A percentile compares a stretch with the other conserved stretches of the same genome.
These are phyloP conservation scores for Quambalaria eucalypti DNA, from an alignment of 1,284 basidiomycete genomes.

Conservation along the genomic window DNA sequence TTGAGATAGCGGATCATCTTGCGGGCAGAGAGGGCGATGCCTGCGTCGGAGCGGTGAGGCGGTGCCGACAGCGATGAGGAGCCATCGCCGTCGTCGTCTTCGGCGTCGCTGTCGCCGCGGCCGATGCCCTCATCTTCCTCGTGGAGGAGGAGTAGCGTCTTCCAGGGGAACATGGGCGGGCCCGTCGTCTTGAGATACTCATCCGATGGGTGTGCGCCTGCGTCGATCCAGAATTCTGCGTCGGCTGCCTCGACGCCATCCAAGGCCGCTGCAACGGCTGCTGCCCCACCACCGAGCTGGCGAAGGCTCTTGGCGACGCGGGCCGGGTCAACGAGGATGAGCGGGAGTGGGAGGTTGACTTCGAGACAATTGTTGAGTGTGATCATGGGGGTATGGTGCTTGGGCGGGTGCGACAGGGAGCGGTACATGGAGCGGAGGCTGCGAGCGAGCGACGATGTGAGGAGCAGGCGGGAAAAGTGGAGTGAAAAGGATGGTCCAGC, in stretches of 20 bases:
- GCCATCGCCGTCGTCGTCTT: not conserved
- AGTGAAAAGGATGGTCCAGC: slow-evolving; percentile 14
- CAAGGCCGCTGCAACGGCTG: slow-evolving; percentile 1
- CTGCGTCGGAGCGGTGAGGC: slow-evolving; percentile 2
- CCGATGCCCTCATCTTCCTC: too few species aligned
- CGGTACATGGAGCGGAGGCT: slow-evolving; percentile 25
- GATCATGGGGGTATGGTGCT: slow-evolving; percentile 25
- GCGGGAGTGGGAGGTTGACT: slow-evolving; percentile 39
- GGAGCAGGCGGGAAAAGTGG: slow-evolving; percentile 23
- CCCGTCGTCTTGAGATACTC: slow-evolving; percentile 48
- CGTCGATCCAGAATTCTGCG: not conserved
- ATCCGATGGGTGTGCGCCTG: slow-evolving; percentile 10
- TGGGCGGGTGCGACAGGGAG: slow-evolving; percentile 16
- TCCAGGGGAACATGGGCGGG: slow-evolving; percentile 78
- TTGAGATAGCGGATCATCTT: slow-evolving; percentile 19
- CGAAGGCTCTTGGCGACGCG: slow-evolving; percentile 14
- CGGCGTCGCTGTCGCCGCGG: not conserved
- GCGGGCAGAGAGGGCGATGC: slow-evolving; percentile 24
- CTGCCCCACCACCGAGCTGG: slow-evolving; percentile 17
- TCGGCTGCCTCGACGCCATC: not conserved
- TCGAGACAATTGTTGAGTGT: slow-evolving; percentile 37
- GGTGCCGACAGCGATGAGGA: not conserved
- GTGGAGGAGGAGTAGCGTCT: slow-evolving; percentile 66
- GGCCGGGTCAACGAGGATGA: slow-evolving; percentile 26
- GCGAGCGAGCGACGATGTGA: slow-evolving; percentile 32